Conservation (phyloP, 805 yeast species). For the Clavispora phyllophila region DNA sequence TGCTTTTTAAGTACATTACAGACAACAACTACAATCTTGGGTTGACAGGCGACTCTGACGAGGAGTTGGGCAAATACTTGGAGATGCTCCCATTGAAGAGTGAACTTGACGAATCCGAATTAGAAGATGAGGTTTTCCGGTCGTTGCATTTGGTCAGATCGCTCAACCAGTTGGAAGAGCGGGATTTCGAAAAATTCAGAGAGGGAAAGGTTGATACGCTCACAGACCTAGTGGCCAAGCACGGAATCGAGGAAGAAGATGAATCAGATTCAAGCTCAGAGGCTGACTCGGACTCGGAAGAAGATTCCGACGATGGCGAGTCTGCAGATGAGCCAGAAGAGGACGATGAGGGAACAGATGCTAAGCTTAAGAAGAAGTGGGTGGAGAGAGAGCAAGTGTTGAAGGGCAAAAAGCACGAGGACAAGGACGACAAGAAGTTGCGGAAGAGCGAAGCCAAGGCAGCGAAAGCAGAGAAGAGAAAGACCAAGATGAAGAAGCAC, state of each 20-base stretch:
- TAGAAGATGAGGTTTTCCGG: slow-evolving; percentile 80
- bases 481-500: slow-evolving; percentile 78
- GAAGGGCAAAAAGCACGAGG: slow-evolving; percentile 74
- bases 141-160: slow-evolving; percentile 73
- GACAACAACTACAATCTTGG: slow-evolving; percentile 39
- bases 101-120: slow-evolving; percentile 49
- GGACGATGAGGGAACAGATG: slow-evolving; percentile 26
- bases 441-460: slow-evolving; percentile 75
- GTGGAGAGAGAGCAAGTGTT: slow-evolving; percentile 34
- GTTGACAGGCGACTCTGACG: slow-evolving; percentile 35
- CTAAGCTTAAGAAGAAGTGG: slow-evolving; percentile 32
- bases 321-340: slow-evolving; percentile 17
- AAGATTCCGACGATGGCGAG: slow-evolving; percentile 26
- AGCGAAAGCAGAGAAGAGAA: slow-evolving; percentile 71
- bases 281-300: slow-evolving; percentile 9
- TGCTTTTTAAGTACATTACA: slow-evolving; percentile 72
- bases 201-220: slow-evolving; percentile 79
- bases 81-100: slow-evolving; percentile 54
- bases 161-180: slow-evolving; percentile 78
- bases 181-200: slow-evolving; percentile 76
- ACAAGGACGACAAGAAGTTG: slow-evolving; percentile 70
- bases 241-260: slow-evolving; percentile 25
- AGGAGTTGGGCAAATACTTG: slow-evolving; percentile 38
- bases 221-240: slow-evolving; percentile 45
- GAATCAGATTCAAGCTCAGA: slow-evolving; percentile 30